These are phyloP conservation scores for Candida glucosophila DNA, from an alignment of 1,139 yeast genomes.

Conservation along the genomic window DNA sequence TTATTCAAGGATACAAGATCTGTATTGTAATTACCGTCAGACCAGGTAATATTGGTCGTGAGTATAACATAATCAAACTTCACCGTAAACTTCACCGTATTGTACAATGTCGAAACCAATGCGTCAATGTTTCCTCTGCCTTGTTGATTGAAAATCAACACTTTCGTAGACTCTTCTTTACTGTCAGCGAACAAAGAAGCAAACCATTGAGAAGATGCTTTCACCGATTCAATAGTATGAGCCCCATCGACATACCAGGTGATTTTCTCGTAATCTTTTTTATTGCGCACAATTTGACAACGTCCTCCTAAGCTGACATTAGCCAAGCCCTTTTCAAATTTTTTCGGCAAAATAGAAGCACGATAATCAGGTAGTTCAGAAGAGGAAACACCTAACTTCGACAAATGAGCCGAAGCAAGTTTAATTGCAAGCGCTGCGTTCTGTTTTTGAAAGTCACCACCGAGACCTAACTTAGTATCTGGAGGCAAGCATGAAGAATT, in stretches of 20 bases:
- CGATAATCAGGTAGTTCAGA: slow-evolving; percentile 17
- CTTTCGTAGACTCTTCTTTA: slow-evolving; percentile 26
- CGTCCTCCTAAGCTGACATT: slow-evolving; percentile 87
- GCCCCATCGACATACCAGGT: slow-evolving; percentile 94
- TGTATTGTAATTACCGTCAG: slow-evolving; percentile 67
- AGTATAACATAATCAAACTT: slow-evolving; percentile 71
- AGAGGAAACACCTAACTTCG: slow-evolving; percentile 29
- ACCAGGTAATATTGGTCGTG: slow-evolving; percentile 89
- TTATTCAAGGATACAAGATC: slow-evolving; percentile 83
- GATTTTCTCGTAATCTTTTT: slow-evolving; percentile 32
- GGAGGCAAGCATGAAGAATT: slow-evolving; percentile 16
- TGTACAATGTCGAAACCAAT: slow-evolving; percentile 47
- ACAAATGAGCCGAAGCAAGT: slow-evolving; percentile 59
- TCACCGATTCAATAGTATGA: slow-evolving; percentile 82
- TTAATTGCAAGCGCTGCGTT: slow-evolving; percentile 87
- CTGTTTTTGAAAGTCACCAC: slow-evolving; percentile 75
- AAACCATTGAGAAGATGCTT: slow-evolving; percentile 79
- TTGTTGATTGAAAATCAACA: slow-evolving; percentile 86
- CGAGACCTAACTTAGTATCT: slow-evolving; percentile 58
- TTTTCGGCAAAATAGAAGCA: slow-evolving; percentile 34
- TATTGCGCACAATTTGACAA: slow-evolving; percentile 61
- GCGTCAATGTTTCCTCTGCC: slow-evolving; percentile 71
- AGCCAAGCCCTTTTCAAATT: slow-evolving; percentile 58
- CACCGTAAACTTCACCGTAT: slow-evolving; percentile 25
- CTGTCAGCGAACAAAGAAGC: too few species aligned